Evolutionary conservation across 2,329 filamentous ascomycete genomes (phyloP), one percentile per base, ranked within the genome.

Genomic region (Hypoxylon sp.): DNA sequence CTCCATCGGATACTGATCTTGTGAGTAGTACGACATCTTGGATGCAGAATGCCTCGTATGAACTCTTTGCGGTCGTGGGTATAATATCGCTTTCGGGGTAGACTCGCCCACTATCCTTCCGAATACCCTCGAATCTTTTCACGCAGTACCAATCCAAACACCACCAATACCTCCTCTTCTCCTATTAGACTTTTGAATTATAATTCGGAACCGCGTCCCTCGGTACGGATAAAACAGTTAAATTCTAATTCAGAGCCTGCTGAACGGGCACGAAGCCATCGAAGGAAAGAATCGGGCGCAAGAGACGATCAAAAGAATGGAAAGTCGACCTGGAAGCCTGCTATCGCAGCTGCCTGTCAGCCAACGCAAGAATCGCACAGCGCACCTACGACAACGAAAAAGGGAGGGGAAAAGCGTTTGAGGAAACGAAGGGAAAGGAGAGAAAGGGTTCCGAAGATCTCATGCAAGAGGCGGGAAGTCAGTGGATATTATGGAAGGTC

Each of bases 221-320:
- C 22, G 70, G 69, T 71, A 65, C 22, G 71, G 25, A 35, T 48
- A 69, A 64, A 49, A 48, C 33, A 68, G 60, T 69, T 51, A 69
- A 44, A 64, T 72, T 62, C 73, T 70, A 71, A 82, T 85, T 87
- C 85, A 87, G 85, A 86, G 80, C 85, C 85, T 83, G 85, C 85
- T 87, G 85, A 86, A 86, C 73, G 75, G 74, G 74, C 75, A 74
- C 75, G 72, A 67, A 74, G 74, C 74, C 77, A 79, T 80, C 66
- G 72, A 78, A 71, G 13, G 60, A 53, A 64, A 65, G 48, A 66
- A 60, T 30, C 44, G 59, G 35, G 46, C 44, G 42, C 17, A 50
- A 44, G 76, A 72, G 61, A 73, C 69, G 72, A 58, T 73, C 63
- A 68, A 66, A 75, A 71, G 73, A 78, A 75, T 58, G 56, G 64